These are phyloP conservation scores for Mortierella sp. DNA, from an alignment of 371 early-diverging fungal genomes.

Conservation along the genomic window DNA sequence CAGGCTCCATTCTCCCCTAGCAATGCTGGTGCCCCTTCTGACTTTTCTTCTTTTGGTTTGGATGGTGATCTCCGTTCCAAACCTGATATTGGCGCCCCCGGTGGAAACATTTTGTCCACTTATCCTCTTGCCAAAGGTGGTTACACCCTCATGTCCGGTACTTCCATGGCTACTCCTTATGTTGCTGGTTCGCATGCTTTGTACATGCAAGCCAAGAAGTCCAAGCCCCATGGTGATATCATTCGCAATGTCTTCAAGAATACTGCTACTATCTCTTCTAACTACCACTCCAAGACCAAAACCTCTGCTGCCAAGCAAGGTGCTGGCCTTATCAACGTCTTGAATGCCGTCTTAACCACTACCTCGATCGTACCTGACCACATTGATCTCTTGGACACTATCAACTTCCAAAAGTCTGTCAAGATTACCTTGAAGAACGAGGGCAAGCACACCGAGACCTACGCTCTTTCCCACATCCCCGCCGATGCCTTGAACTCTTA, in stretches of 20 bases:
- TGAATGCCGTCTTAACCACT: slow-evolving; percentile 66
- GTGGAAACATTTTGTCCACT: slow-evolving; percentile 81
- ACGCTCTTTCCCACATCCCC: slow-evolving; percentile 61
- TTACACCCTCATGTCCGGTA: slow-evolving; percentile 74
- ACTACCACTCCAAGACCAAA: slow-evolving; percentile 53
- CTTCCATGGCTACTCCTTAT: slow-evolving; percentile 83
- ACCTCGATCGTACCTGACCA: slow-evolving; percentile 70
- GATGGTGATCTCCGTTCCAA: slow-evolving; percentile 78
- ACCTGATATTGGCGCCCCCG: slow-evolving; percentile 80
- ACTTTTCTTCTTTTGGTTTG: slow-evolving; percentile 75
- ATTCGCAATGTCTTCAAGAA: slow-evolving; percentile 63
- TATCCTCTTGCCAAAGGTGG: slow-evolving; percentile 63
- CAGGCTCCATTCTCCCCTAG: too few species aligned
- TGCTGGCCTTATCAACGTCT: slow-evolving; percentile 78
- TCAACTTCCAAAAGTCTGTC: slow-evolving; percentile 60
- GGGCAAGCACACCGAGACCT: slow-evolving; percentile 65
- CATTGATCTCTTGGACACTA: slow-evolving; percentile 74
- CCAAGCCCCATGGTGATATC: slow-evolving; percentile 34
- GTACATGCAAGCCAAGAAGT: slow-evolving; percentile 59
- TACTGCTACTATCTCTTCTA: slow-evolving; percentile 61
- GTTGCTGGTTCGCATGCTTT: slow-evolving; percentile 79
- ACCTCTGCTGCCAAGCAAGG: slow-evolving; percentile 76
- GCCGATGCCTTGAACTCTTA: slow-evolving; percentile 64
- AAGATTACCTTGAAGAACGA: slow-evolving; percentile 70
- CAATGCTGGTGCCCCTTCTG: slow-evolving; percentile 64